These are phyloP conservation scores for Triglochin maritima DNA, from an alignment of 106 monocot species.

Conservation along the genomic window DNA sequence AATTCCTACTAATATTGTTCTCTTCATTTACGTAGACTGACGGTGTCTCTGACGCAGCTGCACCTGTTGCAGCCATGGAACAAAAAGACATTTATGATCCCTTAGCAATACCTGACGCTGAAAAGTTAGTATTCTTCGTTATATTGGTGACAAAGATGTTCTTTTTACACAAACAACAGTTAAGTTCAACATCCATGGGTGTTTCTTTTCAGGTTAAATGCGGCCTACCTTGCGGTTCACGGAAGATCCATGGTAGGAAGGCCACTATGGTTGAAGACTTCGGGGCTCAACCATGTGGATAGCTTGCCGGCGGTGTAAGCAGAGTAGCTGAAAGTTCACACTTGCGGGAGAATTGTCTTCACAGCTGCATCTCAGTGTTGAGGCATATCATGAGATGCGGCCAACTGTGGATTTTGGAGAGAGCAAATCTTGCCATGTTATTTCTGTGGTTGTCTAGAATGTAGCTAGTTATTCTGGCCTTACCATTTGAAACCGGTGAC, in stretches of 20 bases:
- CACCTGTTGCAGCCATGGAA: conserved; percentile 34
- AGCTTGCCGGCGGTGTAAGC: background rate
- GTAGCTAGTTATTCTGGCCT: too few relatives aligned
- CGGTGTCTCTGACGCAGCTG: conserved; percentile 32
- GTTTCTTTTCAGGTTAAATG: conserved; percentile 54
- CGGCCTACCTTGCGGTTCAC: conserved; percentile 69
- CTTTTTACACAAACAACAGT: background rate
- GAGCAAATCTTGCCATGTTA: too few relatives aligned
- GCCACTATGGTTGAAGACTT: conserved; percentile 75
- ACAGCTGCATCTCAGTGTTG: too few relatives aligned
- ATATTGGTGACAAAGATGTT: too few relatives aligned
- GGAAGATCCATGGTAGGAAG: conserved; percentile 65
- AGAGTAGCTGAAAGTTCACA: background rate
- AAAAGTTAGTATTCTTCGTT: conserved; percentile 40
- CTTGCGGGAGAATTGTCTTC: too few relatives aligned
- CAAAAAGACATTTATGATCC: conserved; percentile 67
- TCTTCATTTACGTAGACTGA: conserved; percentile 32
- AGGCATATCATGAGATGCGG: too few relatives aligned
- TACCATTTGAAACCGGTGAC: too few relatives aligned
- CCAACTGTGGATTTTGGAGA: too few relatives aligned
- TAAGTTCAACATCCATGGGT: background rate
- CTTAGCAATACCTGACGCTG: conserved; percentile 59
- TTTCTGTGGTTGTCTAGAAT: too few relatives aligned
- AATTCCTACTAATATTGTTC: too few relatives aligned
- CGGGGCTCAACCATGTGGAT: conserved; percentile 2